Base-by-base conservation (phyloP, 176 grass and related monocot species). In the Bonia amplexicaulis region DNA sequence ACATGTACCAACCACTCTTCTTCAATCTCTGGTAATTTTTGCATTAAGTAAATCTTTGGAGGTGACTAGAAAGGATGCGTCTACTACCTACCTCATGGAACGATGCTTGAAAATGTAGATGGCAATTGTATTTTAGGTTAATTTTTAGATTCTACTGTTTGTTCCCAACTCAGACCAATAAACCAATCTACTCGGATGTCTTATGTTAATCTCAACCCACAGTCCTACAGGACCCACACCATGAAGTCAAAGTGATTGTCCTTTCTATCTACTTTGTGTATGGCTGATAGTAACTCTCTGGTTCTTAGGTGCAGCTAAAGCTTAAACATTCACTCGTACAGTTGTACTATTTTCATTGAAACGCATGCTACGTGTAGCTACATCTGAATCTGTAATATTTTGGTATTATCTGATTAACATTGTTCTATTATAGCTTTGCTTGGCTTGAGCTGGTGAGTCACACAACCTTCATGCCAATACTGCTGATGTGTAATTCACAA, bases 361-460 rank as follows among this genome's bases (percentile, higher is more conserved):
- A 26, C 74, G 26, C 37, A 64, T 44, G 37, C 16, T 39, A 6
- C 19, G 3, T 80, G 29, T 9, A 59, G 61, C 27, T 46, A 70
- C 19, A 65, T 65, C 16, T 35, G 29, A 25, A 40, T 68, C 62
- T 20, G 17, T 31, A 49, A 37, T 51, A 29, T 80, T 63, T 80
- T 37, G 29, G 13, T 37, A 70, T 46, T 69, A 33, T 77, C 44
- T 86, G 57, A 66, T 90, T 63, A 78, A 78, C 51, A 49, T 60
- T 78, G 31, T 63, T 61, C 48, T 74, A 14, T 59, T 92, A 61
- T 77, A 97, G 91, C 78, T 97, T 92, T 90, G 94, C 90, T 48
- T 94, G 92, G 92, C 87, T 94, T 54, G 92, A 94, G 87, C 82
- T 94, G 81, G 81, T 94, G 68, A 91, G 92, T 54, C 92, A 94